Base-by-base conservation (phyloP, 257 asterid genomes). In the Lavandula angustifolia region DNA sequence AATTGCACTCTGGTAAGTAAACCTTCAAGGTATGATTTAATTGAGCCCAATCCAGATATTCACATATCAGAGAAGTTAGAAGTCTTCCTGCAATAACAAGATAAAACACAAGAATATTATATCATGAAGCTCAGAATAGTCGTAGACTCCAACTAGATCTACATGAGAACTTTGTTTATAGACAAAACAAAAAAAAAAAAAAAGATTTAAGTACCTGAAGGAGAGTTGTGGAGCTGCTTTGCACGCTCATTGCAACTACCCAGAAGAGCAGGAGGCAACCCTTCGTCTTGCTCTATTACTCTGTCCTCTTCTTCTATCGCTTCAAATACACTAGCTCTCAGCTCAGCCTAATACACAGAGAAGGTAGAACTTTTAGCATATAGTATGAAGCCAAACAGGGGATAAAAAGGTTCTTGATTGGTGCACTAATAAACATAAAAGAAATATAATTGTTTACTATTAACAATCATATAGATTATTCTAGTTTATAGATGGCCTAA, bases 161-260 rank as follows among this genome's bases (percentile, higher is more conserved):
- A 54, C 11, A 18, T 12, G 13, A 1, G n/a, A 42, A 72, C 50
- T 44, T 7, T 12, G 3, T n/a, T 55, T n/a, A n/a, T 34, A 64
- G 67, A 38, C 34, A 46, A 56, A n/a, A n/a, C n/a, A n/a, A n/a
- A 34, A 31, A 58, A 33, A 53, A 10, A 52, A 14, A 68, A 14
- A 69, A 3, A 48, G 10, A 38, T 38, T 46, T 3, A 22, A 22
- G 46, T 66, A 86, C 98, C 99, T 62, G 99, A 89, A 51, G 97
- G 96, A 37, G 95, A 87, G 82, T 89, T 84, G 70, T 92, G 97
- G 41, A 92, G 94, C 66, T 87, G 96, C 69, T 80, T 89, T 18
- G 97, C 98, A 31, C 87, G 96, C 41, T 85, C 96, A 66, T 92
- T 92, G 84, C 99, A 92, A 84, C 97, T 89, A 72, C 97, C 99